Percentiles rank a stretch among this genome's conserved stretches.
These are phyloP conservation scores for Lipomyces spencermartinsiae DNA, from an alignment of 805 yeast genomes.

Conservation along the genomic window DNA sequence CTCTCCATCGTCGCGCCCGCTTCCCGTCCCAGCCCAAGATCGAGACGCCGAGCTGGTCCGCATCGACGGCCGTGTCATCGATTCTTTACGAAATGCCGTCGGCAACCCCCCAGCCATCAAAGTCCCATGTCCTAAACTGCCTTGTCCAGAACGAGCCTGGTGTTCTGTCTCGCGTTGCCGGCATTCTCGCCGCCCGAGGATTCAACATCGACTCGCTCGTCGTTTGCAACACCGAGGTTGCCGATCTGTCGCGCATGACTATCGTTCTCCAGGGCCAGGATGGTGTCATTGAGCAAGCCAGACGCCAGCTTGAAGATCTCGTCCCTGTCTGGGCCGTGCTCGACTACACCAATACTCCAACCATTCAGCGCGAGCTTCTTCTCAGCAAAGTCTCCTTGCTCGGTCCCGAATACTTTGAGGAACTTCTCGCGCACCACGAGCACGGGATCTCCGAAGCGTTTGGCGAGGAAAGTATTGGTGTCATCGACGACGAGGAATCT, in stretches of 20 bases:
- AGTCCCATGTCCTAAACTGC: constrained; percentile 93
- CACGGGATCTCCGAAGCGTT: constrained; percentile 46
- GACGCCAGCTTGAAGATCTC: constrained; percentile 96
- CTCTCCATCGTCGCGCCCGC: constrained; percentile 81
- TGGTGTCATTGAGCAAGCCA: constrained; percentile 95
- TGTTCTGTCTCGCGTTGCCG: constrained; percentile 89
- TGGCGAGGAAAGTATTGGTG: constrained; percentile 45
- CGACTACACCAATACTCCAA: constrained; percentile 89
- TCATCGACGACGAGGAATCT: constrained; percentile 17
- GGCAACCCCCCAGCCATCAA: constrained; percentile 60
- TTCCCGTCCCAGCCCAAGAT: constrained; percentile 92
- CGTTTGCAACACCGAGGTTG: constrained; percentile 95
- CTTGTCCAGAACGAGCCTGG: constrained; percentile 99
- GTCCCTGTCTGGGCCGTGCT: constrained; percentile 98
- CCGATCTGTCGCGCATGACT: constrained; percentile 95
- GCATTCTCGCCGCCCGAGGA: constrained; percentile 96
- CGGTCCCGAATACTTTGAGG: constrained; percentile 99
- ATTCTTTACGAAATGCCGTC: constrained; percentile 91
- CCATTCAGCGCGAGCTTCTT: constrained; percentile 87
- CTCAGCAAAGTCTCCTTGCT: constrained; percentile 89
- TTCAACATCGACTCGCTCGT: constrained; percentile 97
- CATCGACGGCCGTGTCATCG: constrained; percentile 95
- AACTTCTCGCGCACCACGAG: constrained; percentile 83
- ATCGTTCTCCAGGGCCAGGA: constrained; percentile 93
- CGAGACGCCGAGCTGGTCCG: constrained; percentile 93